Evolutionary conservation across 768 basidiomycete species (phyloP).

Genomic region (Russula olivacea): DNA sequence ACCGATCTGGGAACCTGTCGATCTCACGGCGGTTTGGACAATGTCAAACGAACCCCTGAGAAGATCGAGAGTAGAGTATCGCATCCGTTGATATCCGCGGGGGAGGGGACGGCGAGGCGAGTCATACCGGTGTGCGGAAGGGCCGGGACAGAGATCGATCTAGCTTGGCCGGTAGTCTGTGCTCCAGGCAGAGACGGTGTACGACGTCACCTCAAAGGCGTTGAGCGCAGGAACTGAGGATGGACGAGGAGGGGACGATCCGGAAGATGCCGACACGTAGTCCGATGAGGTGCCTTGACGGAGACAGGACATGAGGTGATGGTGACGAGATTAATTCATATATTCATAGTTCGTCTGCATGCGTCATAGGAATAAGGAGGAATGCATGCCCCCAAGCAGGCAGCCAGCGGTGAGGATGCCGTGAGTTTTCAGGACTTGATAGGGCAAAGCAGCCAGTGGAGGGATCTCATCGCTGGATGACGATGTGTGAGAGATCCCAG

Average conservation of each 20-base stretch:
- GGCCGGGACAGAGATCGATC: constrained; percentile 46
- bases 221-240: constrained; percentile 76
- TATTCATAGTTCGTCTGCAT: constrained; percentile 55
- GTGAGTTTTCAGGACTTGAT: constrained; percentile 72
- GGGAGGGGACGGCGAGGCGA: constrained; percentile 33
- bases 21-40: constrained; percentile 79
- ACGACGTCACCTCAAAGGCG: constrained; percentile 71
- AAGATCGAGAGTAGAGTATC: constrained; percentile 46
- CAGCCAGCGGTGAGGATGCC: constrained; percentile 81
- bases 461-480: constrained; percentile 64
- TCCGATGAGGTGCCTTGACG: constrained; percentile 36
- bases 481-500: constrained; percentile 13
- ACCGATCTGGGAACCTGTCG: constrained; percentile 77
- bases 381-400: constrained; percentile 79
- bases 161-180: constrained; percentile 62
- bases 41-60: constrained; percentile 75
- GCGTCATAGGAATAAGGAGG: constrained; percentile 76
- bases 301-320: constrained; percentile 76
- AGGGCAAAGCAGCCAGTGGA: constrained; percentile 67
- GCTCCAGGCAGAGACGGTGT: constrained; percentile 57
- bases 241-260: constrained; percentile 41
- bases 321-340: constrained; percentile 66
- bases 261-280: constrained; percentile 44
- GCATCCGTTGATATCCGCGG: neutral
- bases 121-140: constrained; percentile 27